Percentiles rank a stretch among this genome's conserved stretches.
Conservation (phyloP, 208 protist genomes). For the Phytomonas sp. region DNA sequence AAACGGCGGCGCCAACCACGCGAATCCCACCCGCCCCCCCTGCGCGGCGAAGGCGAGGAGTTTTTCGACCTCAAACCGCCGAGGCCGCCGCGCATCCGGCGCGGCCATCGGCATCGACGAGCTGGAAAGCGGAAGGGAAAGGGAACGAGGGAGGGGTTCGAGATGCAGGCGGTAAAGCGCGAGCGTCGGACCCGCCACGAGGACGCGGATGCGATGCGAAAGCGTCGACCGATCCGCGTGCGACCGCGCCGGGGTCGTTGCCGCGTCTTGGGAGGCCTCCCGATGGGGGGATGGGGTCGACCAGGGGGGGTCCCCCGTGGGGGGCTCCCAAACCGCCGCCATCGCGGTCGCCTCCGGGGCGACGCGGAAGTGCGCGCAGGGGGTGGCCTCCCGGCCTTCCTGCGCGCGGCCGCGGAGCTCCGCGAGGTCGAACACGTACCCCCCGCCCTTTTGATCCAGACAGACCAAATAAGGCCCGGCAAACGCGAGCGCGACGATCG, state of each 20-base stretch:
- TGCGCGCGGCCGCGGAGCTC: conserved; percentile 1
- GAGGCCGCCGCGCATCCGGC: conserved; percentile 1
- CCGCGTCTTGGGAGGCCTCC: conserved; percentile 2
- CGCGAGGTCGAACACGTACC: conserved; percentile 41
- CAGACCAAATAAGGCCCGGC: conserved; percentile 39
- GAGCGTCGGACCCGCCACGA: conserved; percentile 54
- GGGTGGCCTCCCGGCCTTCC: too few species aligned
- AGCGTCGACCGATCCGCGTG: conserved; percentile 1
- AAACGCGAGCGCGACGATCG: conserved; percentile 39
- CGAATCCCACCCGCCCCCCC: conserved; percentile 40
- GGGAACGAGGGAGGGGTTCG: background rate
- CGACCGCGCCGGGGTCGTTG: background rate
- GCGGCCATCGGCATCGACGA: background rate
- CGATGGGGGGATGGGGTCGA: background rate
- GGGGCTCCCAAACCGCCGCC: conserved; percentile 39
- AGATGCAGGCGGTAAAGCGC: conserved; percentile 34
- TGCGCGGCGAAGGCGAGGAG: conserved; percentile 70
- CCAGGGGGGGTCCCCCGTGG: conserved; percentile 22
- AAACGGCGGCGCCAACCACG: conserved; percentile 42
- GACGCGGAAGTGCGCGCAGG: too few species aligned
- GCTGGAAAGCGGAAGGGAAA: too few species aligned
- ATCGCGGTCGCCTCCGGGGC: conserved; percentile 23
- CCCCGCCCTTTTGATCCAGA: conserved; percentile 28
- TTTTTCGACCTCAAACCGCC: conserved; percentile 27
- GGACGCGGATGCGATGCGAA: conserved; percentile 24